These are phyloP conservation scores for Aspergillus ostianus DNA, from an alignment of 495 filamentous ascomycete genomes.

Conservation along the genomic window DNA sequence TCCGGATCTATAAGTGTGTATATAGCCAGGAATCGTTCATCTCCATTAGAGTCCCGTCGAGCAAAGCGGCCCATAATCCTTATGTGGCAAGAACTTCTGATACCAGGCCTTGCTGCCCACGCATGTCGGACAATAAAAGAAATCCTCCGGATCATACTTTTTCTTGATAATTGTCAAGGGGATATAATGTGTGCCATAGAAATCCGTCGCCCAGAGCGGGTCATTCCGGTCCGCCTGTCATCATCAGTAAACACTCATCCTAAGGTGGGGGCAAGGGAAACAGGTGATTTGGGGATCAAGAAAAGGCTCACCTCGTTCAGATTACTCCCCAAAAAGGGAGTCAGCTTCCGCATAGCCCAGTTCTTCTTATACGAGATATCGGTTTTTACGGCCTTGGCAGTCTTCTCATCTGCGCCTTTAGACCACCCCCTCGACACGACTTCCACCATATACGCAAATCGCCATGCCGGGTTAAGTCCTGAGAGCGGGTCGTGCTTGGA, in stretches of 20 bases:
- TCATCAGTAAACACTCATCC: not conserved
- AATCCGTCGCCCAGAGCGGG: conserved; percentile 19
- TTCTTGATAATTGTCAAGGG: conserved; percentile 46
- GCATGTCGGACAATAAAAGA: conserved; percentile 51
- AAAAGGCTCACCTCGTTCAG: conserved; percentile 40
- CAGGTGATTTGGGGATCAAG: too few species aligned
- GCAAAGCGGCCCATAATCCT: conserved; percentile 19
- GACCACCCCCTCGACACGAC: conserved; percentile 37
- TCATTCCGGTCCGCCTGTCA: conserved; percentile 17
- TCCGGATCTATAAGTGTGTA: too few species aligned
- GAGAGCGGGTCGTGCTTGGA: conserved; percentile 27
- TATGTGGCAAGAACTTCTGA: conserved; percentile 2
- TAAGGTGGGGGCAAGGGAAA: too few species aligned
- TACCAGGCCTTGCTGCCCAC: conserved; percentile 51
- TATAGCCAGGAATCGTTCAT: not conserved
- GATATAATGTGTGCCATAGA: conserved; percentile 31
- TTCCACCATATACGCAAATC: conserved; percentile 37
- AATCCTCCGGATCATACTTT: conserved; percentile 47
- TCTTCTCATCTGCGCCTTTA: conserved; percentile 27
- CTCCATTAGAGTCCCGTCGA: not conserved
- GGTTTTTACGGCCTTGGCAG: conserved; percentile 37
- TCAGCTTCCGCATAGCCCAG: conserved; percentile 32
- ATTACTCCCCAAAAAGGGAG: conserved; percentile 37
- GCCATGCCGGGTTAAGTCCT: conserved; percentile 45
- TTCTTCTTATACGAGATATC: conserved; percentile 54